Evolutionary conservation across 441 rosid genomes (phyloP).

Genomic region (Arabidopsis lyrata): DNA sequence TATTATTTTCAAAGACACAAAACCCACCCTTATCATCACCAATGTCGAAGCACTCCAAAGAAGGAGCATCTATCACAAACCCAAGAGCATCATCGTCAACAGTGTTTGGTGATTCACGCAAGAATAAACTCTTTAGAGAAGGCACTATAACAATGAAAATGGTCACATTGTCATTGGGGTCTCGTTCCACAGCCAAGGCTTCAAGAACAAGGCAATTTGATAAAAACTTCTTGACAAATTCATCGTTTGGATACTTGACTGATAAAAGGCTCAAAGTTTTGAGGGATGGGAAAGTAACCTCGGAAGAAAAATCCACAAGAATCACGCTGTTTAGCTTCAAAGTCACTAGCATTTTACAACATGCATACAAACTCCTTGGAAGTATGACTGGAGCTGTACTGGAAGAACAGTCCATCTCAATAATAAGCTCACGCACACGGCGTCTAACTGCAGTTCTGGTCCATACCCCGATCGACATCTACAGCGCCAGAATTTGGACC

Average conservation of each 20-base stretch:
- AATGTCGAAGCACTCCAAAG: not conserved
- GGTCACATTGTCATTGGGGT: not conserved
- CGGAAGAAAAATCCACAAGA: not conserved
- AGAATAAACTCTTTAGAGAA: conserved; percentile 21
- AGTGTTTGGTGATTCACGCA: not conserved
- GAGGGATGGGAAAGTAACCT: conserved; percentile 15
- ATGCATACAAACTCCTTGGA: conserved; percentile 1
- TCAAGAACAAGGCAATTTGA: conserved; percentile 30
- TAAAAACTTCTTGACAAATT: conserved; percentile 12
- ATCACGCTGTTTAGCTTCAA: not conserved
- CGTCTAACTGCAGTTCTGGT: not conserved
- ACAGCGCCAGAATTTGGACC: not conserved
- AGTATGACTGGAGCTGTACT: not conserved
- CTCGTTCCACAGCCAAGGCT: not conserved
- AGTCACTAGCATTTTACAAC: conserved; percentile 17
- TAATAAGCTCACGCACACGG: not conserved
- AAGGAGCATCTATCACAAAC: conserved; percentile 24
- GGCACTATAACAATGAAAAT: conserved; percentile 11
- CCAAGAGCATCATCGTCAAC: not conserved
- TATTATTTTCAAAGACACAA: conserved; percentile 1
- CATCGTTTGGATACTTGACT: conserved; percentile 23
- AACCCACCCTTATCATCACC: not conserved
- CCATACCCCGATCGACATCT: not conserved
- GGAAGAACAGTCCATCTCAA: not conserved
- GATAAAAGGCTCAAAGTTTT: conserved; percentile 4